These are phyloP conservation scores for Trypanosoma caninum DNA, from an alignment of 208 protist species.

Conservation along the genomic window DNA sequence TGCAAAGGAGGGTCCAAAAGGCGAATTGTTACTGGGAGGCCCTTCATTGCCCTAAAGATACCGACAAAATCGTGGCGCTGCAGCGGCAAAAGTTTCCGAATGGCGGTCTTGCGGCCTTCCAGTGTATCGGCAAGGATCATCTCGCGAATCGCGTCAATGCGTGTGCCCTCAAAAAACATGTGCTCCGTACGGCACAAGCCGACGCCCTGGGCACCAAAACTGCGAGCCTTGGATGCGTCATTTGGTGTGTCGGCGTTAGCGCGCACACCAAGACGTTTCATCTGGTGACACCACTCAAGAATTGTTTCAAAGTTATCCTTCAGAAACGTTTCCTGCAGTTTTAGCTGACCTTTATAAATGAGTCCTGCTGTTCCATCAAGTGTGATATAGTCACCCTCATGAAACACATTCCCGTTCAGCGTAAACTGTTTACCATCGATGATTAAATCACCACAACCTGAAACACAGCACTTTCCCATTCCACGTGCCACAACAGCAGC, in stretches of 20 bases:
- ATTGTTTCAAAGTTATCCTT: slow-evolving; percentile 80
- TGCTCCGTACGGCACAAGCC: slow-evolving; percentile 95
- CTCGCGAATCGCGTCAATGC: slow-evolving; percentile 87
- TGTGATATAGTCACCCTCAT: slow-evolving; percentile 90
- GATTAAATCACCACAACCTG: slow-evolving; percentile 73
- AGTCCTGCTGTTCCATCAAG: slow-evolving; percentile 88
- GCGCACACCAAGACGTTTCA: slow-evolving; percentile 79
- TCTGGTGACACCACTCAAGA: slow-evolving; percentile 72
- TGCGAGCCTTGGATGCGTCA: slow-evolving; percentile 68
- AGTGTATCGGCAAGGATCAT: slow-evolving; percentile 92
- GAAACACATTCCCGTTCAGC: slow-evolving; percentile 51
- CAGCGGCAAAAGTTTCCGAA: slow-evolving; percentile 86
- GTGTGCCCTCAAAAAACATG: slow-evolving; percentile 93
- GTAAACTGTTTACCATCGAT: slow-evolving; percentile 63
- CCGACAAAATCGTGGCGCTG: slow-evolving; percentile 90
- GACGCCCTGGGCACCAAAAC: slow-evolving; percentile 93
- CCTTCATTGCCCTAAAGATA: slow-evolving; percentile 91
- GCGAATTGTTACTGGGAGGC: slow-evolving; percentile 88
- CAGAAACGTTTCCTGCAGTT: slow-evolving; percentile 55
- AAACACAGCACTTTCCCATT: slow-evolving; percentile 96
- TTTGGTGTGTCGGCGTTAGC: slow-evolving; percentile 90
- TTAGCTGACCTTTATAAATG: slow-evolving; percentile 76
- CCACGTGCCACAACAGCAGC: slow-evolving; percentile 94
- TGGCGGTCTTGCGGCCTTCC: slow-evolving; percentile 66
- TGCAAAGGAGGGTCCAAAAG: slow-evolving; percentile 95